Evolutionary conservation across 805 yeast species (phyloP), one percentile per base, ranked within the genome.

Genomic region (Cyberlindnera saturnus): DNA sequence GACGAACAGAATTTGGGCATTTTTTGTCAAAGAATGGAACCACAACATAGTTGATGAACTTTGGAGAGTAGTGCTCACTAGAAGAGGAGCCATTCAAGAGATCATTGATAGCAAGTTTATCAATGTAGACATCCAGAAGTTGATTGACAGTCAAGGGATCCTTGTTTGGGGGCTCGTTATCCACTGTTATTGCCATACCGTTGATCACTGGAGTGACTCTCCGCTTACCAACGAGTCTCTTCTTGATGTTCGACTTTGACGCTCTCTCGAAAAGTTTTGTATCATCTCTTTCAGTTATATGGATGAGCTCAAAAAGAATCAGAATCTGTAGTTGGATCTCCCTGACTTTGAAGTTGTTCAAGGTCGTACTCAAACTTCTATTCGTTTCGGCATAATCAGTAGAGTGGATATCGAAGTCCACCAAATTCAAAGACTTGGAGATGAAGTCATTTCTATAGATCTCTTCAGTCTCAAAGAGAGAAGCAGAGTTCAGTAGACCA

Each of bases 301-400:
- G 48, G 3, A 78, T 56, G 4, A 75, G 43, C 49, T 79, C 84
- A 34, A 79, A 50, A 3, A 74, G 47, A 1, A 77, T 46, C 2
- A 79, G 50, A 0, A 77, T 62, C 52, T 79, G 84, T 29, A 79
- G 53, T 47, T 77, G 81, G 1, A 80, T 73, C 48, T 79, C 84
- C 31, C 82, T 61, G 3, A 74, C 63, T 48, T 77, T 79, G 45
- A 78, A 61, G 32, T 70, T 67, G 32, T 63, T 56, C 3, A 66
- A 53, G 1, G 73, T 46, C 14, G 60, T 65, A 1, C 52, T 52
- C 1, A 63, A 34, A 8, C 55, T 49, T 20, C 61, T 62, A 36
- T 62, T 59, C 4, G 56, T 53, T 20, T 53, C 56, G n/a, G 45
- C 44, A 20, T 52, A 53, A 43, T 57, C 42, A 17, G 47, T 19